A percentile compares a stretch with the other conserved stretches of the same genome.
phyloP scores from a whole-genome alignment of 31 red algal species.

The Asparagopsis taxiformis region DNA sequence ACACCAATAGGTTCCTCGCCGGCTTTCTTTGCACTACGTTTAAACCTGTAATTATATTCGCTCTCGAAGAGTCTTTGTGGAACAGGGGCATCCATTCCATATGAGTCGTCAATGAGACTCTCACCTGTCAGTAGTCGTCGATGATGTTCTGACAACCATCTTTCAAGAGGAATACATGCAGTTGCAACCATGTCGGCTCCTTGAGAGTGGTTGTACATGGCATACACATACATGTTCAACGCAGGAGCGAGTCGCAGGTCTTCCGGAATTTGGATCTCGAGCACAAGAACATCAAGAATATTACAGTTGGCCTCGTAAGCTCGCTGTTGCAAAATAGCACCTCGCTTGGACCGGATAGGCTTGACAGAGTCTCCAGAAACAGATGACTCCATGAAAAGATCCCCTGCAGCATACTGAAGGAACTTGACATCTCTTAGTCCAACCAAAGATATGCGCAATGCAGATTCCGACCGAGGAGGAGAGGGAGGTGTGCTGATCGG shows the following conservation, averaged over 20 bases:
- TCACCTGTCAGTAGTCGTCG: slow-evolving; percentile 72
- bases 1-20: slow-evolving; percentile 66
- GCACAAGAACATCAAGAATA: slow-evolving; percentile 72
- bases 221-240: slow-evolving; percentile 75
- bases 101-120: slow-evolving; percentile 79
- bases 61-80: slow-evolving; percentile 56
- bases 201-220: slow-evolving; percentile 60
- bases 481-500: slow-evolving; percentile 42
- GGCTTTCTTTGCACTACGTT: slow-evolving; percentile 44
- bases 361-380: slow-evolving; percentile 54
- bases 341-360: slow-evolving; percentile 55
- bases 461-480: slow-evolving; percentile 43
- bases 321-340: slow-evolving; percentile 78
- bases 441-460: slow-evolving; percentile 77
- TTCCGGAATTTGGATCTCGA: slow-evolving; percentile 77
- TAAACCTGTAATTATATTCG: slow-evolving; percentile 48
- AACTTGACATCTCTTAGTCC: slow-evolving; percentile 83
- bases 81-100: slow-evolving; percentile 73
- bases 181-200: slow-evolving; percentile 56
- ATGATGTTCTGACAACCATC: slow-evolving; percentile 75
- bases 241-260: slow-evolving; percentile 75
- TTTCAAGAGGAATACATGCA: slow-evolving; percentile 72
- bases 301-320: slow-evolving; percentile 85
- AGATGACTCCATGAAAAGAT: slow-evolving; percentile 66
- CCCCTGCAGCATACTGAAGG: slow-evolving; percentile 65